Conservation (phyloP, 768 basidiomycete species). For the Lactarius vividus region DNA sequence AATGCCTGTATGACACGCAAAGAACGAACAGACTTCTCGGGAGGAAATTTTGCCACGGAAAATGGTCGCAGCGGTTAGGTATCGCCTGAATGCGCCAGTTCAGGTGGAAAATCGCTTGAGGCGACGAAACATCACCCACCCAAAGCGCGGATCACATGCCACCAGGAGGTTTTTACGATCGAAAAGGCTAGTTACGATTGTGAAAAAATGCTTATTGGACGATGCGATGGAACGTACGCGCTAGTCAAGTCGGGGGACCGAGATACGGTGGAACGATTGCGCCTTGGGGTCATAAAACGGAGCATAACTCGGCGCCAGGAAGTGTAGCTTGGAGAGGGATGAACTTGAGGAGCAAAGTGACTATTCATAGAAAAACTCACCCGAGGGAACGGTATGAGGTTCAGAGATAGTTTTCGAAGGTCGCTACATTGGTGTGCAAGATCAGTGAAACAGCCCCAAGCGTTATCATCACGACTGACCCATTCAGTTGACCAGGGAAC, state of each 20-base stretch:
- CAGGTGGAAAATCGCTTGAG: conserved; percentile 4
- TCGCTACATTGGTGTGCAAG: conserved; percentile 49
- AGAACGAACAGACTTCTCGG: conserved; percentile 60
- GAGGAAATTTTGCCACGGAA: conserved; percentile 83
- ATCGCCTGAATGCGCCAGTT: conserved; percentile 50
- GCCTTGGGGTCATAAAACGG: conserved; percentile 76
- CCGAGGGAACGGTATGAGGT: conserved; percentile 95
- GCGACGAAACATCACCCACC: conserved; percentile 43
- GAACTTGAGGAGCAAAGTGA: not conserved
- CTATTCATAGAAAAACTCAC: conserved; percentile 39
- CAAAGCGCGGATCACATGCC: conserved; percentile 76
- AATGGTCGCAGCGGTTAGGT: conserved; percentile 82
- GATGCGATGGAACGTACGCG: conserved; percentile 47
- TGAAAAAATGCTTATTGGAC: not conserved
- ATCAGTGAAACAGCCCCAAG: not conserved
- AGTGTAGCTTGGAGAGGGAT: conserved; percentile 67
- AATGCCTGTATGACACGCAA: conserved; percentile 31
- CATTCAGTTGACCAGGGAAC: conserved; percentile 92
- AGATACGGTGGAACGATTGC: conserved; percentile 55
- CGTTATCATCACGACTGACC: conserved; percentile 42
- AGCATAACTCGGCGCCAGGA: conserved; percentile 93
- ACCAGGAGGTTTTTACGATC: conserved; percentile 78
- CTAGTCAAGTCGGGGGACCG: conserved; percentile 69
- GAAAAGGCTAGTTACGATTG: conserved; percentile 54
- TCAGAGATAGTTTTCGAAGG: conserved; percentile 87